Percentiles rank a stretch among this genome's conserved stretches.
Conservation (phyloP, 1,284 basidiomycete species). For the Ustilago nuda region DNA sequence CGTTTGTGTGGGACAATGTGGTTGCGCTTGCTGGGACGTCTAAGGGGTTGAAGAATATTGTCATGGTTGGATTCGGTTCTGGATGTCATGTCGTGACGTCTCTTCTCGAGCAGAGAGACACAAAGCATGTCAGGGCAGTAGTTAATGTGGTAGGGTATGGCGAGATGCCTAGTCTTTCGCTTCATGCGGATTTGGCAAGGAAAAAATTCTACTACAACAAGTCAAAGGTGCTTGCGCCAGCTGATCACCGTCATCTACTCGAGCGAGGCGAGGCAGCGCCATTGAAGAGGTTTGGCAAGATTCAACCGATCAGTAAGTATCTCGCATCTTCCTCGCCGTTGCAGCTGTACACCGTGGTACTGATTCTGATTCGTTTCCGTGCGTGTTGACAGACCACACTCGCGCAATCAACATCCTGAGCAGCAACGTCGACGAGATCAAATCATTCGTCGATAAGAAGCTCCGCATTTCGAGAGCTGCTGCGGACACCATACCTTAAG, state of each 20-base stretch:
- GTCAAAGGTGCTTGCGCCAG: conserved; percentile 36
- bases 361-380: neutral
- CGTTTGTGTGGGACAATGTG: conserved; percentile 95
- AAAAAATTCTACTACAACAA: conserved; percentile 46
- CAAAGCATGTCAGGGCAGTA: conserved; percentile 43
- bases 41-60: conserved; percentile 74
- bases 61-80: conserved; percentile 87
- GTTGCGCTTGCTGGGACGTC: conserved; percentile 74
- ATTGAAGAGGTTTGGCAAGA: conserved; percentile 35
- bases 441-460: conserved; percentile 27
- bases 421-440: conserved; percentile 18
- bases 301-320: conserved; percentile 31
- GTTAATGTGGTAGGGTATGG: conserved; percentile 54
- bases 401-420: conserved; percentile 36
- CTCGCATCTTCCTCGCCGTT: neutral
- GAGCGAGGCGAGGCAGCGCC: conserved; percentile 24
- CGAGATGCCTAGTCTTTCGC: conserved; percentile 35
- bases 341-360: neutral
- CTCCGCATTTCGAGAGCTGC: conserved; percentile 1
- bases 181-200: conserved; percentile 1
- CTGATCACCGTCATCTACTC: conserved; percentile 32
- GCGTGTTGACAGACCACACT: conserved; percentile 13
- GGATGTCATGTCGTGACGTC: conserved; percentile 82
- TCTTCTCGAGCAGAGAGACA: conserved; percentile 74
- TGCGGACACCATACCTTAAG: neutral